Conservation (phyloP, 345 rosid genomes). For the Anacardium occidentale region DNA sequence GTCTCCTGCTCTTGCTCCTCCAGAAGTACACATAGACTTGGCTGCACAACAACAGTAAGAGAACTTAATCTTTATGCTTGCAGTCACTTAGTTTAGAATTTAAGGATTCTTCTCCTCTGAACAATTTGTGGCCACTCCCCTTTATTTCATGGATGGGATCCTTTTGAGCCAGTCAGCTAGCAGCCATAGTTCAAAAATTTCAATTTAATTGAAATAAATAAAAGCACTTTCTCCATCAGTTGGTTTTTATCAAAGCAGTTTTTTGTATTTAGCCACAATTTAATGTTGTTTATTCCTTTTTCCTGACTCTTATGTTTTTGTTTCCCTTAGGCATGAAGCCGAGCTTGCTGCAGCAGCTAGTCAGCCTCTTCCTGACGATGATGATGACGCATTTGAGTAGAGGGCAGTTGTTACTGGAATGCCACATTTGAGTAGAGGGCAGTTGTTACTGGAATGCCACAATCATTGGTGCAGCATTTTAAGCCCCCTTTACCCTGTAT, state of each 20-base stretch:
- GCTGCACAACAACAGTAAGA: slow-evolving; percentile 88
- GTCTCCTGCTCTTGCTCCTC: slow-evolving; percentile 89
- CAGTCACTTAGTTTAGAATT: background rate
- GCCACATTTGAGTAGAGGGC: slow-evolving; percentile 45
- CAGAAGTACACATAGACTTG: slow-evolving; percentile 82
- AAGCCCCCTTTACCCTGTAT: background rate
- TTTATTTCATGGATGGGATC: no score
- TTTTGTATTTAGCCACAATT: no score
- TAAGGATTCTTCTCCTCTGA: background rate
- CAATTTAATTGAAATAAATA: background rate
- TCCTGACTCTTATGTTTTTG: background rate
- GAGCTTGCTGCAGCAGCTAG: slow-evolving; percentile 67
- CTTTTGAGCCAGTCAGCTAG: no score
- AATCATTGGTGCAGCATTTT: slow-evolving; percentile 1
- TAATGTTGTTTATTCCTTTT: background rate
- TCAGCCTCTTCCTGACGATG: slow-evolving; percentile 91
- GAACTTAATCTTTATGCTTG: background rate
- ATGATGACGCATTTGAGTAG: slow-evolving; percentile 70
- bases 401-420: background rate
- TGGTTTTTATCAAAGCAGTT: background rate
- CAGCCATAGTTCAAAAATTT: background rate
- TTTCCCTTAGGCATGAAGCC: slow-evolving; percentile 60
- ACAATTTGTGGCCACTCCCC: background rate
- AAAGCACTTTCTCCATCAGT: background rate
- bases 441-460: background rate